Evolutionary conservation across 148 eudicot species (phyloP).

Genomic region (Chenopodium suecicum): DNA sequence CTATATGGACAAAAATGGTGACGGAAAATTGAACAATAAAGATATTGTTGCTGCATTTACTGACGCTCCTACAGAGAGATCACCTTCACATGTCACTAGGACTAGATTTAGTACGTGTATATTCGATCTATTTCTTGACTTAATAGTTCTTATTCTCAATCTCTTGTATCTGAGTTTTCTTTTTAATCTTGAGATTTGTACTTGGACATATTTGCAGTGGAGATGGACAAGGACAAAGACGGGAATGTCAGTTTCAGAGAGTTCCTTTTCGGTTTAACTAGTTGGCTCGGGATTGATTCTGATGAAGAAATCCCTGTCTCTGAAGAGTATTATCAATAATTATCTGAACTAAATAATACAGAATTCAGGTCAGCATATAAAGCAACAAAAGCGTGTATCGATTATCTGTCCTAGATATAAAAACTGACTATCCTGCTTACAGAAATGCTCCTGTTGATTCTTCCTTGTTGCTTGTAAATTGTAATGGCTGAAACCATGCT

Average conservation of each 20-base stretch:
- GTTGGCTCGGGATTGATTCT: conserved; percentile 58
- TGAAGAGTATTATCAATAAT: conserved; percentile 6
- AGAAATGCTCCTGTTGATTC: background rate
- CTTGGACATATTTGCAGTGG: conserved; percentile 45
- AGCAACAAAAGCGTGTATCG: background rate
- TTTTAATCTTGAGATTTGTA: background rate
- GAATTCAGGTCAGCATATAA: conserved; percentile 19
- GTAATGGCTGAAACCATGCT: background rate
- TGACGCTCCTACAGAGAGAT: conserved; percentile 51
- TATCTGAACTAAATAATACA: background rate
- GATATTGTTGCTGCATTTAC: conserved; percentile 53
- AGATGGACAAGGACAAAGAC: conserved; percentile 65
- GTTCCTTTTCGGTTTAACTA: conserved; percentile 48
- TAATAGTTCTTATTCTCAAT: background rate
- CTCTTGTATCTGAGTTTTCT: background rate
- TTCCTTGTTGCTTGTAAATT: background rate
- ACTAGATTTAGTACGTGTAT: conserved; percentile 44
- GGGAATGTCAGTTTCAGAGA: conserved; percentile 71
- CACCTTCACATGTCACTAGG: conserved; percentile 49
- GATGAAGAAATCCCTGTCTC: conserved; percentile 42
- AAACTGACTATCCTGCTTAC: background rate
- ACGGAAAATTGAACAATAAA: conserved; percentile 62
- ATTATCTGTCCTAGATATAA: background rate
- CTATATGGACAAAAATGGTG: conserved; percentile 68
- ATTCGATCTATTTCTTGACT: background rate